phyloP scores from a whole-genome alignment of 1,139 yeast genomes.

The Eremothecium coryli region DNA sequence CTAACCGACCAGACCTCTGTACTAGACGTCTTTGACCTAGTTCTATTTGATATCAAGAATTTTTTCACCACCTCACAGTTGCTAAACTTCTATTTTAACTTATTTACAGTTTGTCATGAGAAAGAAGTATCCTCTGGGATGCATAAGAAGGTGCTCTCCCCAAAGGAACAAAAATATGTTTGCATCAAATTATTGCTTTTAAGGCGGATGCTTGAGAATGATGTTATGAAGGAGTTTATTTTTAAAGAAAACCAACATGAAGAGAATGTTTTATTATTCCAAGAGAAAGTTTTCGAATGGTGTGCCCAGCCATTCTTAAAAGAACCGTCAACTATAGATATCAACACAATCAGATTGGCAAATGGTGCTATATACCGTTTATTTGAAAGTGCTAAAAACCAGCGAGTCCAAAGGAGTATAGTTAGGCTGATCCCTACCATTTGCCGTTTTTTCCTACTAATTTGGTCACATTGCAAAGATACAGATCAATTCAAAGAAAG shows the following conservation, averaged over 20 bases:
- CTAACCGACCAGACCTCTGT: conserved; percentile 53
- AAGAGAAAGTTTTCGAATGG: conserved; percentile 41
- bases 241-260: conserved; percentile 9
- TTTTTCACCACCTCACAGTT: conserved; percentile 37
- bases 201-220: conserved; percentile 16
- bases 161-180: conserved; percentile 17
- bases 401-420: conserved; percentile 38
- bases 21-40: conserved; percentile 49
- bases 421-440: conserved; percentile 45
- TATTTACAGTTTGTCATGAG: conserved; percentile 18
- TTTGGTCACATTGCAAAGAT: conserved; percentile 46
- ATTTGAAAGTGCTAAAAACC: conserved; percentile 15
- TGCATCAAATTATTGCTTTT: conserved; percentile 18
- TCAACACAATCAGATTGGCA: conserved; percentile 40
- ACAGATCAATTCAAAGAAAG: conserved; percentile 47
- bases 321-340: conserved; percentile 38
- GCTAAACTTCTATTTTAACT: conserved; percentile 27
- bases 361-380: conserved; percentile 41
- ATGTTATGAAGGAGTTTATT: conserved; percentile 11
- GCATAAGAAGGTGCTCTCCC: conserved; percentile 9
- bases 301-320: conserved; percentile 50
- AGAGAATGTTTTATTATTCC: conserved; percentile 9
- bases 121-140: conserved; percentile 14
- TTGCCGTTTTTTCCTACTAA: conserved; percentile 43
- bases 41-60: conserved; percentile 37